Evolutionary conservation across 768 basidiomycete genomes (phyloP).

Genomic region (Termitomyces heimii): DNA sequence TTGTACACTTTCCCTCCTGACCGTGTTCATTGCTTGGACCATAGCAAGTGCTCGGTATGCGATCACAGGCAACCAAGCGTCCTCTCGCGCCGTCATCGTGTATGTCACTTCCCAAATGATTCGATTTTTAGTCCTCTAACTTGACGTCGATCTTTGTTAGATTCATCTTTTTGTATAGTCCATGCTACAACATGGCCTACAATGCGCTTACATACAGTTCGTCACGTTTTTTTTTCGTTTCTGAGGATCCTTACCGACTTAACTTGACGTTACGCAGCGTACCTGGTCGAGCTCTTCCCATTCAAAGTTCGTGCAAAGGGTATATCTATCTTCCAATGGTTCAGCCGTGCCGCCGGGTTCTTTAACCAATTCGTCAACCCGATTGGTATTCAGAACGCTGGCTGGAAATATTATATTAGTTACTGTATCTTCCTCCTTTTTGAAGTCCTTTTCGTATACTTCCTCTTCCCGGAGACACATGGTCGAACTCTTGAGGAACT

Average conservation of each 20-base stretch:
- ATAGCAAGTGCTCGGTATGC: conserved; percentile 44
- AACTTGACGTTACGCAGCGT: conserved; percentile 39
- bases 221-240: conserved; percentile 17
- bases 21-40: conserved; percentile 52
- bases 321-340: conserved; percentile 56
- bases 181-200: conserved; percentile 49
- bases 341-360: conserved; percentile 46
- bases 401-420: conserved; percentile 57
- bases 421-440: conserved; percentile 48
- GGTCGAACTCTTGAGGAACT: conserved; percentile 51
- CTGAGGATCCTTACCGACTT: conserved; percentile 13
- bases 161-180: conserved; percentile 54
- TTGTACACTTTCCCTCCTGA: conserved; percentile 41
- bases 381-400: conserved; percentile 50
- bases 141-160: conserved; percentile 18
- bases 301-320: conserved; percentile 58
- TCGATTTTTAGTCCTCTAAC: background rate
- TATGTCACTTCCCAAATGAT: conserved; percentile 17
- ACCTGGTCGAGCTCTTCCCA: conserved; percentile 64
- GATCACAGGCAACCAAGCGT: conserved; percentile 32
- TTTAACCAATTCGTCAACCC: conserved; percentile 68
- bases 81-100: conserved; percentile 47
- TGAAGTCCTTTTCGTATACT: conserved; percentile 51
- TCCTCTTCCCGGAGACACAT: conserved; percentile 58
- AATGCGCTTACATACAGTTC: conserved; percentile 51